Evolutionary conservation across 2,329 filamentous ascomycete genomes (phyloP).

Genomic region (Fusarium sp.): DNA sequence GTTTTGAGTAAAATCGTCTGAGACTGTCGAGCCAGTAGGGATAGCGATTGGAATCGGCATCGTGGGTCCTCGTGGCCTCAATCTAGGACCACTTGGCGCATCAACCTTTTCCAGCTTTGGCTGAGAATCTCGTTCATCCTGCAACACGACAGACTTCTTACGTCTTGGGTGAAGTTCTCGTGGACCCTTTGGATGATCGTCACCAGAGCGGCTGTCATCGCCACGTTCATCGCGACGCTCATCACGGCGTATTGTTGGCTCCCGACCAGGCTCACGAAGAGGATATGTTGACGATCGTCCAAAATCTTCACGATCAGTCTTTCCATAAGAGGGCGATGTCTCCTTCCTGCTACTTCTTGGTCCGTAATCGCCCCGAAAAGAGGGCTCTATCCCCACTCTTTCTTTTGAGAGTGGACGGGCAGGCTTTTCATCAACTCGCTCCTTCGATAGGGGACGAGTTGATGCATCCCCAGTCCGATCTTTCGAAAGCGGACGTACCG

Average conservation of each 20-base stretch:
- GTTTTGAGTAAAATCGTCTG: slow-evolving; percentile 26
- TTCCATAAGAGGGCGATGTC: slow-evolving; percentile 47
- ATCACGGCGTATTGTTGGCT: slow-evolving; percentile 27
- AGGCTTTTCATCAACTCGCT: slow-evolving; percentile 44
- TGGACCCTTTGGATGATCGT: slow-evolving; percentile 53
- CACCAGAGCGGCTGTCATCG: slow-evolving; percentile 54
- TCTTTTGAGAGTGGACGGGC: slow-evolving; percentile 52
- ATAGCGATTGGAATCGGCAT: slow-evolving; percentile 51
- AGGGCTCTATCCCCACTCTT: slow-evolving; percentile 30
- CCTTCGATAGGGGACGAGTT: slow-evolving; percentile 50
- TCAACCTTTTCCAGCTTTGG: slow-evolving; percentile 45
- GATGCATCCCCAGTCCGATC: slow-evolving; percentile 47
- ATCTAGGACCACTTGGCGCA: slow-evolving; percentile 40
- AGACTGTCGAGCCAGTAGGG: slow-evolving; percentile 31
- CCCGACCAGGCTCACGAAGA: slow-evolving; percentile 27
- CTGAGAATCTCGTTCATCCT: slow-evolving; percentile 50
- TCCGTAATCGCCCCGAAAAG: slow-evolving; percentile 45
- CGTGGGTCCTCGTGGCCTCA: slow-evolving; percentile 53
- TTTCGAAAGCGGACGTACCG: slow-evolving; percentile 49
- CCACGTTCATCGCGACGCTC: slow-evolving; percentile 48
- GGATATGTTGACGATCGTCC: slow-evolving; percentile 27
- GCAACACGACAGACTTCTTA: slow-evolving; percentile 52
- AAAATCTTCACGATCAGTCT: slow-evolving; percentile 41
- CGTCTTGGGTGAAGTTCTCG: slow-evolving; percentile 48
- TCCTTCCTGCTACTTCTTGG: slow-evolving; percentile 49